Percentiles rank a stretch among this genome's conserved stretches.
Conservation (phyloP, 2,329 filamentous ascomycete genomes). For the Ceratocystiopsis sp. region DNA sequence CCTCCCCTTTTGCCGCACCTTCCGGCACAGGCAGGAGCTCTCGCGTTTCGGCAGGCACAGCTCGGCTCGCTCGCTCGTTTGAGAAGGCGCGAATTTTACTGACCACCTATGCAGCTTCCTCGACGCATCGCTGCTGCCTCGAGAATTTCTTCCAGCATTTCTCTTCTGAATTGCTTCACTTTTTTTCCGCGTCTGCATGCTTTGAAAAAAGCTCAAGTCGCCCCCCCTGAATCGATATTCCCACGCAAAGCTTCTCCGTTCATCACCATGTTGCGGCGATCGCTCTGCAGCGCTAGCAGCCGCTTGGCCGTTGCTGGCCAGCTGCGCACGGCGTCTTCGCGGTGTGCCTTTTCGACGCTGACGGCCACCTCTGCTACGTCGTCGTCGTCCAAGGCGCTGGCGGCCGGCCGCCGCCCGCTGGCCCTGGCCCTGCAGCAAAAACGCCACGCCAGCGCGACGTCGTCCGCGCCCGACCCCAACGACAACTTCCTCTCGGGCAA, state of each 20-base stretch:
- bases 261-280: constrained; percentile 7
- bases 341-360: constrained; percentile 1
- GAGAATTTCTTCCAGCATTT: too few species aligned
- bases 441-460: constrained; percentile 36
- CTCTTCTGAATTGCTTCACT: too few species aligned
- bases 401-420: constrained; percentile 30
- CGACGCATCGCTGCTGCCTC: neutral
- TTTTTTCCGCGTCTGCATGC: too few species aligned
- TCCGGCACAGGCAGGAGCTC: too few species aligned
- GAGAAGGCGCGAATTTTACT: neutral
- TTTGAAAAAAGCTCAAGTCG: too few species aligned
- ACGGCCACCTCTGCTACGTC: constrained; percentile 2
- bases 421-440: constrained; percentile 27
- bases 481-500: constrained; percentile 95
- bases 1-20: too few species aligned
- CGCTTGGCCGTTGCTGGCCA: constrained; percentile 4
- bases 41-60: too few species aligned
- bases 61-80: too few species aligned
- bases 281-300: constrained; percentile 8
- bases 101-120: neutral
- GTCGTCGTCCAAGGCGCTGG: constrained; percentile 11
- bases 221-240: neutral
- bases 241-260: neutral
- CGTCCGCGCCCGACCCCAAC: constrained; percentile 55
- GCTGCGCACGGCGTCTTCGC: constrained; percentile 4